Conservation (phyloP, 257 asterid genomes). For the Lycium ferocissimum region DNA sequence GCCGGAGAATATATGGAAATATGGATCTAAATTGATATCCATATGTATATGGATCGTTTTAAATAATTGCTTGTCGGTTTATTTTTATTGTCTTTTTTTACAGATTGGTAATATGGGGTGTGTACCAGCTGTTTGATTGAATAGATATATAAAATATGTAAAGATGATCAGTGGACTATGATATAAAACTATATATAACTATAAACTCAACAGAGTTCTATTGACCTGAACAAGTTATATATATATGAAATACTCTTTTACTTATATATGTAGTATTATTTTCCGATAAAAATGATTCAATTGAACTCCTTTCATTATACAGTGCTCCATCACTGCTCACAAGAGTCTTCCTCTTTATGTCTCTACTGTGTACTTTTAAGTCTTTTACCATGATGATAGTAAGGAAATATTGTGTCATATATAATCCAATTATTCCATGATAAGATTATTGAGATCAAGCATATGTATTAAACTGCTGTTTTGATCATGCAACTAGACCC, state of each 20-base stretch:
- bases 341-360: too few relatives aligned
- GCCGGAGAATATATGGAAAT: neutral
- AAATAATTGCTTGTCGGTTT: neutral
- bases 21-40: neutral
- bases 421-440: neutral
- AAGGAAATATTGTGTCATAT: neutral
- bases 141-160: neutral
- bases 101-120: neutral
- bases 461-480: too few relatives aligned
- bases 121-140: neutral
- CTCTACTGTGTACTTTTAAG: too few relatives aligned
- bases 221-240: neutral
- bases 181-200: neutral
- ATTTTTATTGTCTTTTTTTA: neutral
- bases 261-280: too few relatives aligned
- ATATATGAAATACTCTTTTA: too few relatives aligned
- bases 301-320: too few relatives aligned
- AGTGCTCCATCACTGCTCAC: too few relatives aligned
- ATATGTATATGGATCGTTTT: neutral
- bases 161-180: neutral
- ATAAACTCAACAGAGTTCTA: neutral
- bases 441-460: neutral
- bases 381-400: neutral
- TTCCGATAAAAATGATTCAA: too few relatives aligned
- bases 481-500: too few relatives aligned